phyloP scores from a whole-genome alignment of 495 filamentous ascomycete species.

The Xylaria palmicola region DNA sequence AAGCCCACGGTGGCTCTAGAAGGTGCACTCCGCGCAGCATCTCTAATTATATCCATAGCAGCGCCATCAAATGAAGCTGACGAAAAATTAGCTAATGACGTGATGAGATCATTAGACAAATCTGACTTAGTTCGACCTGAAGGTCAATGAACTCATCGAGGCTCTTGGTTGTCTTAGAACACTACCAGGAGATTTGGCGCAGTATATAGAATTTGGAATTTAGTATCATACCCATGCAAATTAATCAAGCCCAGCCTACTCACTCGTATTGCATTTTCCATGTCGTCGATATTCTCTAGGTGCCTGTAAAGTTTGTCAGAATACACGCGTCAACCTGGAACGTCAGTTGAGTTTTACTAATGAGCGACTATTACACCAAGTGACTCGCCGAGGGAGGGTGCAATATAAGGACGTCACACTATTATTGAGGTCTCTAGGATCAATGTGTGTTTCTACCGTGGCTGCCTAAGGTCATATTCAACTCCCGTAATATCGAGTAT shows the following conservation, averaged over 20 bases:
- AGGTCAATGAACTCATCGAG: not conserved
- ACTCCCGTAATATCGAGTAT: too few species aligned
- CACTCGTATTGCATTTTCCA: not conserved
- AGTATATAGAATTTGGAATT: constrained; percentile 33
- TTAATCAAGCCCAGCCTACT: not conserved
- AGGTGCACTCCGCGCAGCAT: not conserved
- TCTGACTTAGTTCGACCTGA: not conserved
- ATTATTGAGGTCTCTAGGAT: too few species aligned
- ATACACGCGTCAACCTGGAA: too few species aligned
- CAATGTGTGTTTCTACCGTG: too few species aligned
- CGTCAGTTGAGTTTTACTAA: too few species aligned
- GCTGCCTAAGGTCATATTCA: too few species aligned
- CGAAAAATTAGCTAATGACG: not conserved
- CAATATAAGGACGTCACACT: too few species aligned
- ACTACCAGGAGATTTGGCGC: constrained; percentile 12
- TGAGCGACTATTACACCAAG: too few species aligned
- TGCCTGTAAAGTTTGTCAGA: not conserved
- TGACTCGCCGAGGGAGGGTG: too few species aligned
- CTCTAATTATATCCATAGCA: not conserved
- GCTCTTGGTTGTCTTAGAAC: not conserved
- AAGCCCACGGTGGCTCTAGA: constrained; percentile 9
- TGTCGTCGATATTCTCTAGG: not conserved
- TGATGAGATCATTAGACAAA: not conserved
- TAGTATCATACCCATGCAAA: constrained; percentile 27
- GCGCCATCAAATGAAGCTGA: not conserved